These are phyloP conservation scores for Wickerhamiella dianesei DNA, from an alignment of 805 yeast genomes.

Conservation along the genomic window DNA sequence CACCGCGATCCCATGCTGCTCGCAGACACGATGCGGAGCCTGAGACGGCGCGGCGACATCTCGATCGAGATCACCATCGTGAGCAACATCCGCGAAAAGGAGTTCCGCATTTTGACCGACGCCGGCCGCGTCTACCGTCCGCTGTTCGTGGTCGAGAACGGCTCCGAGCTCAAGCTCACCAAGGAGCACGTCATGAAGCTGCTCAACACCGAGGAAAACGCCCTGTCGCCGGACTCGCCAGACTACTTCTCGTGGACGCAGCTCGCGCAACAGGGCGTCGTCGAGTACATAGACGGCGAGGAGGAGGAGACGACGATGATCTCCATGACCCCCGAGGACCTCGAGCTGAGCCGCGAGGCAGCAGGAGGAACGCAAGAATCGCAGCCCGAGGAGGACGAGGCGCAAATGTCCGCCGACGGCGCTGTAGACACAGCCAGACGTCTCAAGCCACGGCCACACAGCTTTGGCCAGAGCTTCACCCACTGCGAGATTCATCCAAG, in stretches of 20 bases:
- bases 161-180: constrained; percentile 68
- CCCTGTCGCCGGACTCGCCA: constrained; percentile 37
- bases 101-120: constrained; percentile 90
- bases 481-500: constrained; percentile 99
- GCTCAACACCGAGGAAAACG: constrained; percentile 38
- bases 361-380: not conserved
- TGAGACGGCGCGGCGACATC: constrained; percentile 91
- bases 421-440: constrained; percentile 66
- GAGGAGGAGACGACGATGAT: constrained; percentile 97
- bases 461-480: constrained; percentile 72
- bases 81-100: constrained; percentile 93
- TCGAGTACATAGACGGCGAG: constrained; percentile 96
- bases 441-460: constrained; percentile 53
- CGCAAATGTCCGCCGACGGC: not conserved
- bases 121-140: constrained; percentile 99
- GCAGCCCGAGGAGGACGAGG: not conserved
- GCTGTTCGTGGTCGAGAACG: constrained; percentile 79
- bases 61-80: constrained; percentile 93
- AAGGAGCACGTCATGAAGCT: constrained; percentile 73
- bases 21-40: constrained; percentile 76
- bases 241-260: constrained; percentile 67
- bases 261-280: constrained; percentile 69
- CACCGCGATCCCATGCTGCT: constrained; percentile 92
- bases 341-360: constrained; percentile 42
- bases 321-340: constrained; percentile 97